Conservation (phyloP, 176 grass and related monocot species). For the Cenchrus fungigraminus region DNA sequence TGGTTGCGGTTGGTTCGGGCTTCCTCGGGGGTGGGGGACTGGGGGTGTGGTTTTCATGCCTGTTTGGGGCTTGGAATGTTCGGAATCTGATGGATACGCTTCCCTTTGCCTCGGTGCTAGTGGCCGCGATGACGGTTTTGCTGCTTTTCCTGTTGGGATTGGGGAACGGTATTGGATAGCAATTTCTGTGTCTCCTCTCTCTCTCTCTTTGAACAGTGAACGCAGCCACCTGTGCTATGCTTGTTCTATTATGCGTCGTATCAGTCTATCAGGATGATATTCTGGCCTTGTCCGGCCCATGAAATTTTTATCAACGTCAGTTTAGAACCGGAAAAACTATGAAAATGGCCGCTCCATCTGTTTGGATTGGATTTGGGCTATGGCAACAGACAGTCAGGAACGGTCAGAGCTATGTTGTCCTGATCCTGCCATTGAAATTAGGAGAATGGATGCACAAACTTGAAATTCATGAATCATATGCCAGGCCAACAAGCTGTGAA, state of each 20-base stretch:
- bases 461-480: not conserved
- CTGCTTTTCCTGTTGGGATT: not conserved
- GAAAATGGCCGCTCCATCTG: not conserved
- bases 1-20: not conserved
- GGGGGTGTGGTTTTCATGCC: not conserved
- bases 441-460: not conserved
- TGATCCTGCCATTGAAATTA: not conserved
- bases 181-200: not conserved
- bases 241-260: not conserved
- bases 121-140: not conserved
- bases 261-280: not conserved
- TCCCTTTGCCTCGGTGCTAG: not conserved
- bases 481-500: not conserved
- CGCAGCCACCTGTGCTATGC: not conserved
- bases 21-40: not conserved
- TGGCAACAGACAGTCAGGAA: not conserved
- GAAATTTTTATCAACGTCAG: not conserved
- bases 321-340: not conserved
- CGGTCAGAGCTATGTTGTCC: not conserved
- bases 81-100: not conserved
- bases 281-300: not conserved
- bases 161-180: too few relatives aligned
- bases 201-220: not conserved
- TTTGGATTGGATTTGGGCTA: not conserved
- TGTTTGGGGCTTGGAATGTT: not conserved